These are phyloP conservation scores for Linum trigynum DNA, from an alignment of 345 rosid genomes.

Conservation along the genomic window DNA sequence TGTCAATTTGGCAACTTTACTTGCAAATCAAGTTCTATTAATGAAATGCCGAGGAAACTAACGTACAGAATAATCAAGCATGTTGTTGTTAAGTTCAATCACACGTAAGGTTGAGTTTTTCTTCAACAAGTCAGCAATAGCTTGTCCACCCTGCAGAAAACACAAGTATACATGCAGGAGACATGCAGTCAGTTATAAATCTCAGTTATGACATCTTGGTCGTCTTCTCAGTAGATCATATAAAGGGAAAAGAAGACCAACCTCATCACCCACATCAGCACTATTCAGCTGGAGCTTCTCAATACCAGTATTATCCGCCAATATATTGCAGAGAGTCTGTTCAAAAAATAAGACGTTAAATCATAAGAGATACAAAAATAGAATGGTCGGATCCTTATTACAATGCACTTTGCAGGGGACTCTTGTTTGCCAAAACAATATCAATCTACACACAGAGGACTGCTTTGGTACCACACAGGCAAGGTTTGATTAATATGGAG, in stretches of 20 bases:
- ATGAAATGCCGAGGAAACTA: slow-evolving; percentile 7
- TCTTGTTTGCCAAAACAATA: not conserved
- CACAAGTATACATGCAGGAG: slow-evolving; percentile 6
- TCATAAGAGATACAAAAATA: not conserved
- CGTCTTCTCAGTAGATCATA: not conserved
- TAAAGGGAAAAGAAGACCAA: slow-evolving; percentile 28
- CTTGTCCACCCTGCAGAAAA: slow-evolving; percentile 79
- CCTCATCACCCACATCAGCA: slow-evolving; percentile 79
- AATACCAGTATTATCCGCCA: slow-evolving; percentile 57
- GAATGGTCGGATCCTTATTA: not conserved
- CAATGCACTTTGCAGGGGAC: not conserved
- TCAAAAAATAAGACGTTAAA: slow-evolving; percentile 7
- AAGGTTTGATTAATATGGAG: too few species aligned
- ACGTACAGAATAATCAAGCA: slow-evolving; percentile 95
- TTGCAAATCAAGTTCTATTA: slow-evolving; percentile 5
- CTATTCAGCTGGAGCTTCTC: slow-evolving; percentile 84
- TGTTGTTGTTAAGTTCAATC: slow-evolving; percentile 84
- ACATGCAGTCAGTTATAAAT: slow-evolving; percentile 12
- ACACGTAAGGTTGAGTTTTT: slow-evolving; percentile 64
- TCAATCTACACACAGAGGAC: not conserved
- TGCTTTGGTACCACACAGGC: not conserved
- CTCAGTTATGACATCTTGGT: not conserved
- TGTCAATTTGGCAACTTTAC: slow-evolving; percentile 19
- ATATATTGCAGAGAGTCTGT: slow-evolving; percentile 60
- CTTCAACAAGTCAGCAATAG: slow-evolving; percentile 79